Conservation (phyloP, 257 asterid genomes). For the Nicotiana tomentosiformis region DNA sequence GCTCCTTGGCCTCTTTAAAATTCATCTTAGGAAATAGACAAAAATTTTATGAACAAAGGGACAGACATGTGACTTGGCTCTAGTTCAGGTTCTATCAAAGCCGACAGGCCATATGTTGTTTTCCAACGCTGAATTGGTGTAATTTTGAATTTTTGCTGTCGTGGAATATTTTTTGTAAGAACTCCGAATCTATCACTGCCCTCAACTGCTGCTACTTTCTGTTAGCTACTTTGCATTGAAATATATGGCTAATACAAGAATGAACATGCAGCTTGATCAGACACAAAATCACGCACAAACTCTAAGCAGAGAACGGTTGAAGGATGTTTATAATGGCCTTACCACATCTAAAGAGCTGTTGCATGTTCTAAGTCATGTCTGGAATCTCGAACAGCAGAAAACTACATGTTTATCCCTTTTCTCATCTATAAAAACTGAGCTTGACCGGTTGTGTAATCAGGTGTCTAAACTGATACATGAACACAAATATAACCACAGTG, state of each 20-base stretch:
- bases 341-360: constrained; percentile 67
- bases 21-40: constrained; percentile 23
- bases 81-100: constrained; percentile 39
- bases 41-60: background rate
- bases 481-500: constrained; percentile 31
- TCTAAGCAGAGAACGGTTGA: constrained; percentile 31
- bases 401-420: constrained; percentile 57
- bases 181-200: background rate
- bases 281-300: constrained; percentile 31
- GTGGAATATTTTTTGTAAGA: background rate
- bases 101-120: constrained; percentile 28
- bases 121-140: background rate
- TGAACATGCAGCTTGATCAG: constrained; percentile 47
- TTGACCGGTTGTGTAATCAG: constrained; percentile 47
- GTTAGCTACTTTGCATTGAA: background rate
- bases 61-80: constrained; percentile 28
- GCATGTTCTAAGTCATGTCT: constrained; percentile 49
- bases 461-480: constrained; percentile 52
- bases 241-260: background rate
- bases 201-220: background rate
- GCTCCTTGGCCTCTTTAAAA: background rate
- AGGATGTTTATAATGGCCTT: constrained; percentile 63
- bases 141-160: background rate
- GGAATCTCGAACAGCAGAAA: constrained; percentile 46
- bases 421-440: constrained; percentile 64